A percentile compares a stretch with the other conserved stretches of the same genome.
phyloP scores from a whole-genome alignment of 495 filamentous ascomycete species.

The Aspergillus bertholletiae region DNA sequence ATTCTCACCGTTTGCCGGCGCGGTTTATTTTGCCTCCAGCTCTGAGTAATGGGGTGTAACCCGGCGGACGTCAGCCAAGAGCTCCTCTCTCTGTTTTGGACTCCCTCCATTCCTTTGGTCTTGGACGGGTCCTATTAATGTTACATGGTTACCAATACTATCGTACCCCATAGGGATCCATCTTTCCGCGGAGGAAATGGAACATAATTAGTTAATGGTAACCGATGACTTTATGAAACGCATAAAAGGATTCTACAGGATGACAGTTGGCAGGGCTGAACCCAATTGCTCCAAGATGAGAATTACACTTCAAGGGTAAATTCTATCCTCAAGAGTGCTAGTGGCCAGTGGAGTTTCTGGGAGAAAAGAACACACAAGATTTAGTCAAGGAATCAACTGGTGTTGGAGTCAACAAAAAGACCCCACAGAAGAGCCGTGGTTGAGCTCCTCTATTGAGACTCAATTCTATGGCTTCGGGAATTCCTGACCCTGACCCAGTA shows the following conservation, averaged over 20 bases:
- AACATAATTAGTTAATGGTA: too few relatives aligned
- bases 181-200: too few relatives aligned
- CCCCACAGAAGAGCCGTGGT: neutral
- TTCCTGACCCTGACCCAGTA: neutral
- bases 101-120: neutral
- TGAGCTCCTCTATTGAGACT: neutral
- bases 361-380: neutral
- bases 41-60: slow-evolving; percentile 1
- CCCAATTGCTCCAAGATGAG: neutral
- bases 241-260: too few relatives aligned
- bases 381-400: neutral
- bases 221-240: too few relatives aligned
- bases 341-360: neutral
- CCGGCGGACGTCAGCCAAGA: slow-evolving; percentile 31
- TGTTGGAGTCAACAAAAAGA: neutral
- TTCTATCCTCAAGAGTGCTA: neutral
- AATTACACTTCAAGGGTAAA: neutral
- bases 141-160: too few relatives aligned
- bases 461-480: neutral
- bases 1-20: slow-evolving; percentile 30
- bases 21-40: neutral
- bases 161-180: neutral
- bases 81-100: neutral
- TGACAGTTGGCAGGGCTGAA: neutral
- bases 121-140: neutral